Base-by-base conservation (phyloP, 768 basidiomycete genomes). In the Dentipellis fragilis region DNA sequence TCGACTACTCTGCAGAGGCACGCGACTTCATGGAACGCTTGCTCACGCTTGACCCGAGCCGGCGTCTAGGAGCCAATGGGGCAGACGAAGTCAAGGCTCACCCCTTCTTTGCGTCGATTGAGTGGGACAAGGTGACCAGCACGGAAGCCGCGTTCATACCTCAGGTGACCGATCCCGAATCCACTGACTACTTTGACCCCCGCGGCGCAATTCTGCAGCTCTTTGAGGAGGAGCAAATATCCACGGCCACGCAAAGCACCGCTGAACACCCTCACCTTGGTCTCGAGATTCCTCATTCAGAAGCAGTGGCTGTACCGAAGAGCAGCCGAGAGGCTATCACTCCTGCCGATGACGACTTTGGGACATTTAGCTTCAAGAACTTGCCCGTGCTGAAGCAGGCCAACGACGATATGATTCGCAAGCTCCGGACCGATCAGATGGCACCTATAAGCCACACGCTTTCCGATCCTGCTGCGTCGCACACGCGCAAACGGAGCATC, bases 121-220 rank as follows among this genome's bases (percentile, higher is more conserved):
- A 97, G 58, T 99, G 96, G 96, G 83, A 90, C 55, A 86, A 87
- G 57, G 84, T 99, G 54, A 89, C 90, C 8, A 82, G 82, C 8
- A 81, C 84, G 5, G 89, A 95, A 70, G 93, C 93, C 10, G 89
- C 87, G 35, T 99, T 99, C 73, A 92, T 98, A 52, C 96, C 96
- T 49, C 88, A 93, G 65, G 83, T 96, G 36, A 81, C 87, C 12
- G 94, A 98, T 69, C 93, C 94, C 4, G 94, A 97, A 71, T 95
- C 93, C 19, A 99, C 96, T n/a, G 96, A 99, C 68, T 99, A 99
- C 72, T 99, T 99, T 64, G 96, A 99, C 72, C 82, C 93, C 58
- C 85, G 96, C 46, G 96, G 96, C 3, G 95, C 95, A 14, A 82
- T 89, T 46, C 82, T 86, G 34, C 89, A 93, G 65, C 72, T 90